Base-by-base conservation (phyloP, 441 rosid genomes). In the Euphorbia schlechtendalii region DNA sequence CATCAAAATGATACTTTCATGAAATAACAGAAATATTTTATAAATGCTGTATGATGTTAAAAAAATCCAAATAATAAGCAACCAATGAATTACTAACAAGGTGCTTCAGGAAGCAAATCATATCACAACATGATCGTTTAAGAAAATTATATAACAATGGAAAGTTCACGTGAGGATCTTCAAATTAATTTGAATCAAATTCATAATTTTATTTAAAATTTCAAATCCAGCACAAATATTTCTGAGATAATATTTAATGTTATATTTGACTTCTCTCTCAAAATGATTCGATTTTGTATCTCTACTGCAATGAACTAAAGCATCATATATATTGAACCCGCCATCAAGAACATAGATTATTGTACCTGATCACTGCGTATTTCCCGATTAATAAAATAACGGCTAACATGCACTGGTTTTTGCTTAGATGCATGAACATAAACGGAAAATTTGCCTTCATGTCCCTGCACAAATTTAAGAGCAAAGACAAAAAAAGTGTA, bases 391-490 rank as follows among this genome's bases (percentile, higher is more conserved):
- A 82, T 48, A 65, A 94, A 94, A 80, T 89, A 90, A 56, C 79
- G 88, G 80, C 98, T 94, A 57, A 73, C 71, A 73, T 91, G 98
- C 48, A 89, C 82, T 43, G 98, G 86, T 68, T 80, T 80, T 71
- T 74, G 74, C 82, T 71, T 89, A 12, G 99, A 89, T 27, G 99
- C 90, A 77, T 94, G 99, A 20, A 94, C 82, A 76, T 86, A 94
- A 51, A 94, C 79, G 22, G 94, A 78, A 76, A 94, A 94, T 68
- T 81, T 86, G 32, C 83, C 96, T 76, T 91, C 96, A 56, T 89
- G 92, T 32, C 98, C 99, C 99, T 93, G 81, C 63, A 70, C 68
- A 46, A 30, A 74, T 52, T 70, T 38, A 71, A 43, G 43, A 41
- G 58, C 54, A 30, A 49, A n/a, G n/a, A n/a, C n/a, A 36, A 3